Conservation (phyloP, 805 yeast species). For the Yamadazyma laniorum region DNA sequence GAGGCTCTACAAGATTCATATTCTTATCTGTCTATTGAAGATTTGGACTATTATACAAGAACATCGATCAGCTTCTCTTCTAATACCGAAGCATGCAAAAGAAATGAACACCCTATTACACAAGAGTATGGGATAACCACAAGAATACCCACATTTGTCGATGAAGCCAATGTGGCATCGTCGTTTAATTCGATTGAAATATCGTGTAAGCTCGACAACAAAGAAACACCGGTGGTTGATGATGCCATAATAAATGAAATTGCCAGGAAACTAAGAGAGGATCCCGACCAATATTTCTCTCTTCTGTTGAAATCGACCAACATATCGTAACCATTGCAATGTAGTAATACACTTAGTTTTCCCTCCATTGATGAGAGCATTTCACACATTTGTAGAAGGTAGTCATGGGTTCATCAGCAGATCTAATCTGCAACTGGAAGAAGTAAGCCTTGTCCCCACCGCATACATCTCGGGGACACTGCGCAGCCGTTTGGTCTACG, state of each 20-base stretch:
- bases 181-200: slow-evolving; percentile 10
- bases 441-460: slow-evolving; percentile 91
- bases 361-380: slow-evolving; percentile 96
- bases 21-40: slow-evolving; percentile 7
- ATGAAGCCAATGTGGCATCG: slow-evolving; percentile 1
- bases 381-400: slow-evolving; percentile 93
- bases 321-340: not conserved
- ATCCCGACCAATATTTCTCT: slow-evolving; percentile 10
- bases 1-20: not conserved
- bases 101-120: not conserved
- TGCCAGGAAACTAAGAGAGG: not conserved
- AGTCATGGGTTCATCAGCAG: slow-evolving; percentile 99
- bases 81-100: not conserved
- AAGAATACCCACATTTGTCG: slow-evolving; percentile 5
- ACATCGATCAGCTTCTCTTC: not conserved
- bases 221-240: slow-evolving; percentile 3
- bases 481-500: slow-evolving; percentile 91
- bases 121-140: slow-evolving; percentile 4
- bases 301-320: slow-evolving; percentile 3
- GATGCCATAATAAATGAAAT: slow-evolving; percentile 8
- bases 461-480: slow-evolving; percentile 86
- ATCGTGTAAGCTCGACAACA: slow-evolving; percentile 1
- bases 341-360: slow-evolving; percentile 50
- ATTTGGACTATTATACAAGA: slow-evolving; percentile 4
- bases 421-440: slow-evolving; percentile 93